These are phyloP conservation scores for Penicillium longicatenatum DNA, from an alignment of 495 filamentous ascomycete genomes.

Conservation along the genomic window DNA sequence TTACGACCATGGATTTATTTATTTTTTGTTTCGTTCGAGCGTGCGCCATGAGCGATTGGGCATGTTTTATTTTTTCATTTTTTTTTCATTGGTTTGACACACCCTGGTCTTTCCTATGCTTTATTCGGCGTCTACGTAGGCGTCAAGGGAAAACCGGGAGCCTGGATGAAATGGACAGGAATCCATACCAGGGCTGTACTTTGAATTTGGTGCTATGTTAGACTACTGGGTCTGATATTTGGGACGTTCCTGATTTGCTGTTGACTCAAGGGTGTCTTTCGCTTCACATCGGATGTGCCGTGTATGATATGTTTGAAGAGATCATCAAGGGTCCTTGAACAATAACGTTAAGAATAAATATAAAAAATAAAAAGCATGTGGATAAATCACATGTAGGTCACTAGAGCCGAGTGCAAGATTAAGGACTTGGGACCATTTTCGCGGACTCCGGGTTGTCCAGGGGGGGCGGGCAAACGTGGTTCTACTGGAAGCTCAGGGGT, in stretches of 20 bases:
- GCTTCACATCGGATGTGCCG: background rate
- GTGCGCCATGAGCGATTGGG: background rate
- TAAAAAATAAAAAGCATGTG: too few species aligned
- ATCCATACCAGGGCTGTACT: background rate
- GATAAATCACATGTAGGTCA: too few species aligned
- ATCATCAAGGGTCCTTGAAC: background rate
- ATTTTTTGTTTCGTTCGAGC: background rate
- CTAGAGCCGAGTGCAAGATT: too few species aligned
- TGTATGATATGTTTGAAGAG: background rate
- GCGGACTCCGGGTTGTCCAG: too few species aligned
- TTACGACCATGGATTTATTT: background rate
- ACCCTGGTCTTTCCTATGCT: background rate
- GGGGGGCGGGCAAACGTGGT: too few species aligned
- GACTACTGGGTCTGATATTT: too few species aligned
- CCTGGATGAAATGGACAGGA: background rate
- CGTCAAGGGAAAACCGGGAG: background rate
- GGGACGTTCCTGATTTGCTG: too few species aligned
- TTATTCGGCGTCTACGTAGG: background rate
- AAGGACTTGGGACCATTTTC: too few species aligned
- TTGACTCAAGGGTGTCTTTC: too few species aligned
- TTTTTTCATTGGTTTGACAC: background rate
- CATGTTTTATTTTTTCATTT: background rate
- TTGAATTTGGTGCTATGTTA: background rate
- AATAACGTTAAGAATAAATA: background rate
- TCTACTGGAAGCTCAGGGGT: slow-evolving; percentile 24